Evolutionary conservation across 108 stramenopile genomes (phyloP).

Genomic region (Aurantiochytrium sp.): DNA sequence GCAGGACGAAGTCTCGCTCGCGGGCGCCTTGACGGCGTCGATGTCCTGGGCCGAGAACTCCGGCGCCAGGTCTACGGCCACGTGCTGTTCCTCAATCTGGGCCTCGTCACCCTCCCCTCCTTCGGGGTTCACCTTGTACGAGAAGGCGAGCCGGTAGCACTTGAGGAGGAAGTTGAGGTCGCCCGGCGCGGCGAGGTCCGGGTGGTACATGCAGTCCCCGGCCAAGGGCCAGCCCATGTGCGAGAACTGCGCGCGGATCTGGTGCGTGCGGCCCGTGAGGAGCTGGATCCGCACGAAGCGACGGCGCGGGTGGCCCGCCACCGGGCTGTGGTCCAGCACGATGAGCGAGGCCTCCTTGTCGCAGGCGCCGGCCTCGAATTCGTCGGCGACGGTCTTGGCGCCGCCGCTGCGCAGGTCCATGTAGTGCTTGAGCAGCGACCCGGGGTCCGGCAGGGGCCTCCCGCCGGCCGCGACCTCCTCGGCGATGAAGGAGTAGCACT

Average conservation of each 20-base stretch:
- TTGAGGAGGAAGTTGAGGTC: background rate
- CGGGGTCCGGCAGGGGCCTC: background rate
- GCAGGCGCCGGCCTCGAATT: background rate
- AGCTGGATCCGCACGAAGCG: background rate
- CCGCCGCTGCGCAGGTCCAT: background rate
- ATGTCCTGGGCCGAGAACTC: background rate
- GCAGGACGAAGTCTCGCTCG: no score
- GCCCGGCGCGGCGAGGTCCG: background rate
- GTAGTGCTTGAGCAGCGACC: background rate
- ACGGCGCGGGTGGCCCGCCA: background rate
- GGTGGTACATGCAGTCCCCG: constrained; percentile 9
- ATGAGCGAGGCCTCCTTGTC: background rate
- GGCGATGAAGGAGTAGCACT: constrained; percentile 16
- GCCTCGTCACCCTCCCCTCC: no score
- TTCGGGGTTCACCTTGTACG: no score
- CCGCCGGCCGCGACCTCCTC: background rate
- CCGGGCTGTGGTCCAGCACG: background rate
- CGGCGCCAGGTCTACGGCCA: background rate
- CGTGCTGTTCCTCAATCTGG: no score
- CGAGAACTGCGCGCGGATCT: constrained; percentile 20
- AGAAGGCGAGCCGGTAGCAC: background rate
- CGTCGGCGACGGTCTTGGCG: background rate
- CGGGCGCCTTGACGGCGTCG: background rate
- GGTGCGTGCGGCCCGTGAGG: constrained; percentile 24
- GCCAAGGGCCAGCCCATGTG: background rate